phyloP scores from a whole-genome alignment of 192 early-diverging fungal species.

The Chytriomyces confervae region DNA sequence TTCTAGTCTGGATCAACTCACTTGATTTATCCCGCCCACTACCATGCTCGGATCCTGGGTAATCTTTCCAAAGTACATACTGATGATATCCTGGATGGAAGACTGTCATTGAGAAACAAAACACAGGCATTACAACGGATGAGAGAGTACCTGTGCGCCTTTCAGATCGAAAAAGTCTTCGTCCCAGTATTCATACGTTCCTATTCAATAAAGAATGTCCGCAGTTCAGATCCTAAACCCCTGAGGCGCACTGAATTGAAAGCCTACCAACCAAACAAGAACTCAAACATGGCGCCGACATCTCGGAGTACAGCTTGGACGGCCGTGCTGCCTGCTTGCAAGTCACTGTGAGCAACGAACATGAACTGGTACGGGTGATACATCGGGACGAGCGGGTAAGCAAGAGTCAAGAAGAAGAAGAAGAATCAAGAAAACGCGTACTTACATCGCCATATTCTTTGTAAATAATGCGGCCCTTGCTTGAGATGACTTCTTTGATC shows the following conservation, averaged over 20 bases:
- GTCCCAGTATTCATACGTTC: slow-evolving; percentile 61
- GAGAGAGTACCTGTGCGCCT: slow-evolving; percentile 54
- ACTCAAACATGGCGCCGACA: slow-evolving; percentile 62
- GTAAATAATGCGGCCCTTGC: slow-evolving; percentile 56
- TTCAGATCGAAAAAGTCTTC: slow-evolving; percentile 65
- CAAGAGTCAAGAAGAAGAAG: not conserved
- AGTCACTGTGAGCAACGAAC: slow-evolving; percentile 60
- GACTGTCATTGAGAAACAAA: not conserved
- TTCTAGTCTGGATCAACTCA: slow-evolving; percentile 9
- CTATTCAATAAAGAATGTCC: slow-evolving; percentile 26
- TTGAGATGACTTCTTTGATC: slow-evolving; percentile 58
- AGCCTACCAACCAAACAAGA: slow-evolving; percentile 15
- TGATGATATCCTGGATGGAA: slow-evolving; percentile 50
- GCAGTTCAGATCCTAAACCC: too few relatives aligned
- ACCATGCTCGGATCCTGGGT: slow-evolving; percentile 56
- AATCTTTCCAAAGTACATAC: slow-evolving; percentile 52
- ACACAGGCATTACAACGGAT: not conserved
- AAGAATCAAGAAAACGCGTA: not conserved
- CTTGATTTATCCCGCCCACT: slow-evolving; percentile 60
- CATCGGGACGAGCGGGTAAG: not conserved
- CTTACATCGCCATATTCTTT: slow-evolving; percentile 63
- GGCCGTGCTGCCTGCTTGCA: slow-evolving; percentile 49
- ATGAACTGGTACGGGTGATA: slow-evolving; percentile 51
- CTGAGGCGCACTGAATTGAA: not conserved
- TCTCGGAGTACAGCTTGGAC: slow-evolving; percentile 63